Evolutionary conservation across 129 eudicot species (phyloP), one percentile per base, ranked within the genome.

Genomic region (Dittrichia graveolens): DNA sequence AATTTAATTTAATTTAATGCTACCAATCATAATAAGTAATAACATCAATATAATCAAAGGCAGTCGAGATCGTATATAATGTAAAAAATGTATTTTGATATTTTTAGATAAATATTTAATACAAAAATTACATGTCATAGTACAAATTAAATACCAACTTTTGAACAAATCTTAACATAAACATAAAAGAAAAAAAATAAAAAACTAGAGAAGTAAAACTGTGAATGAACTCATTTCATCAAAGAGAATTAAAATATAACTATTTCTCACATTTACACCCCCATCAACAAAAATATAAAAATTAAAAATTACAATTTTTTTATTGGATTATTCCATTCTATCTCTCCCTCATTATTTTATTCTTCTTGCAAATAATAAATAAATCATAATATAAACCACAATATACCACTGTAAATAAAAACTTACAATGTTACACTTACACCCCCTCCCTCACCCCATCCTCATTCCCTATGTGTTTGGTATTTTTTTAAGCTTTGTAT

Each of bases 201-300:
- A 45, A 8, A n/a, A 42, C 5, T 44, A 39, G 45, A 11, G 37
- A 38, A 63, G 11, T 15, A 8, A 61, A 34, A 37, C 34, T 42
- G n/a, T 24, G 12, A 42, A 61, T 63, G 64, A 71, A 76, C 49
- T 24, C 61, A 79, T 61, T 69, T 71, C 72, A 56, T 56, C 47
- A 69, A 61, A 34, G 74, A 77, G 40, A 72, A 73, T 49, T 53
- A 58, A 84, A 80, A 69, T 58, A 73, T 58, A 73, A 77, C 76
- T 71, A 77, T 77, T 77, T 64, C 77, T 80, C 63, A 85, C 77
- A 75, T 85, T 78, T 85, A 85, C 89, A 85, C 75, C 83, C 79
- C 81, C 73, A 74, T 67, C 15, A 65, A 80, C 71, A 78, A 75
- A 81, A 85, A 74, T 14, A 64, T 41, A 71, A 71, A 74, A 85